Conservation (phyloP, 208 protist species). For the Trypanosoma grayi region DNA sequence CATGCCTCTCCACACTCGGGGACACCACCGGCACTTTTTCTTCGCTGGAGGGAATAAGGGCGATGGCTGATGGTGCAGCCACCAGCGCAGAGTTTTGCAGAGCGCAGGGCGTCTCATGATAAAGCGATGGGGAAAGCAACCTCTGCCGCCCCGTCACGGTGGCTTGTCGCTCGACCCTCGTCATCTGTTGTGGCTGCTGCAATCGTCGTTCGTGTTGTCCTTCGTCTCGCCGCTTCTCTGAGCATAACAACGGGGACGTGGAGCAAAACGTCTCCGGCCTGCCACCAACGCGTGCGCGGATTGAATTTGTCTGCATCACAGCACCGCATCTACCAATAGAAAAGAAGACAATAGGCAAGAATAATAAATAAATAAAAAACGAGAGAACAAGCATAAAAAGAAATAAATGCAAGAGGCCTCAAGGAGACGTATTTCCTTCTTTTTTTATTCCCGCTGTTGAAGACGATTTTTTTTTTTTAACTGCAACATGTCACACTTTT, state of each 20-base stretch:
- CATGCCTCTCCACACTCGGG: neutral
- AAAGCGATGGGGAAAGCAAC: conserved; percentile 10
- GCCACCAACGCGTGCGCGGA: too few species aligned
- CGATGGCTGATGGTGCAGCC: neutral
- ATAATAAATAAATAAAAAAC: neutral
- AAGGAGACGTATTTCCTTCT: too few species aligned
- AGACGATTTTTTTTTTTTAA: neutral
- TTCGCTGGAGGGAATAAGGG: neutral
- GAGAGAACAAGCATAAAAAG: too few species aligned
- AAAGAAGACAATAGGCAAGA: too few species aligned
- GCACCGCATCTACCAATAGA: too few species aligned
- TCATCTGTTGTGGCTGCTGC: neutral
- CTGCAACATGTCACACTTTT: neutral
- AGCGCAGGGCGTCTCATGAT: neutral
- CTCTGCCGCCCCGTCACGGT: neutral
- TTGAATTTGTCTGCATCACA: too few species aligned
- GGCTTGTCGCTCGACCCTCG: neutral
- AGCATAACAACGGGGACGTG: too few species aligned
- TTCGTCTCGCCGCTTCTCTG: neutral
- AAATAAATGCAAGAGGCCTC: too few species aligned
- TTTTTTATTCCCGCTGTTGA: too few species aligned
- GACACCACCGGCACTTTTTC: neutral
- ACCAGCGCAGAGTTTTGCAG: neutral
- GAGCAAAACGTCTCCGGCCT: too few species aligned
- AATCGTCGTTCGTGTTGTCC: neutral